A percentile compares a stretch with the other conserved stretches of the same genome.
These are phyloP conservation scores for Moesziomyces parantarcticus DNA, from an alignment of 1,284 basidiomycete species.

Conservation along the genomic window DNA sequence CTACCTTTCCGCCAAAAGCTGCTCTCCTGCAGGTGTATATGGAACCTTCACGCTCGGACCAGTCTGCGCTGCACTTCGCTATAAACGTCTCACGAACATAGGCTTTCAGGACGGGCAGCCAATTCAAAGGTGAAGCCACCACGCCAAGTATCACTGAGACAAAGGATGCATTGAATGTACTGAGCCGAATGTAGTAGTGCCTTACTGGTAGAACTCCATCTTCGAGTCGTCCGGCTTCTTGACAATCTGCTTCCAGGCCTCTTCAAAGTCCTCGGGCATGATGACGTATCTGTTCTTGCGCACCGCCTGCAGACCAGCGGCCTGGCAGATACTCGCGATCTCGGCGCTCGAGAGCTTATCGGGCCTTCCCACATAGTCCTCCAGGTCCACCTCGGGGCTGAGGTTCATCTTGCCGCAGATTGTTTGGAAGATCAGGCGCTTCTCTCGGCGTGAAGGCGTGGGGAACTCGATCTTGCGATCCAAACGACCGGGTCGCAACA, in stretches of 20 bases:
- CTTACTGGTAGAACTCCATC: conserved; percentile 66
- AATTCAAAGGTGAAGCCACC: not conserved
- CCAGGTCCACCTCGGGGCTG: conserved; percentile 95
- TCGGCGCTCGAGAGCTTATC: conserved; percentile 95
- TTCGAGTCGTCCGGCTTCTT: conserved; percentile 65
- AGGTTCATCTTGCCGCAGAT: conserved; percentile 98
- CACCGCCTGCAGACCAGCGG: conserved; percentile 96
- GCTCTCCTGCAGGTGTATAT: too few species aligned
- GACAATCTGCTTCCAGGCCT: conserved; percentile 66
- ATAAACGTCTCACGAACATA: too few species aligned
- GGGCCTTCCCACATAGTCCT: conserved; percentile 97
- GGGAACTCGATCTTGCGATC: conserved; percentile 99
- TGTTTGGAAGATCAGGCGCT: conserved; percentile 98
- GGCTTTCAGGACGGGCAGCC: not conserved
- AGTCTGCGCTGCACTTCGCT: too few species aligned
- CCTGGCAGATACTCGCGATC: conserved; percentile 94
- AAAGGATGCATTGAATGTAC: conserved; percentile 20
- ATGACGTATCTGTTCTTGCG: conserved; percentile 98
- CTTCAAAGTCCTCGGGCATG: conserved; percentile 93
- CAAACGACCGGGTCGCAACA: conserved; percentile 95
- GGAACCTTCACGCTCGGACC: too few species aligned
- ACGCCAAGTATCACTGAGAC: not conserved
- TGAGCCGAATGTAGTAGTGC: not conserved
- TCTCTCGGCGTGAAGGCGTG: conserved; percentile 90
- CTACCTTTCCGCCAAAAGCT: too few species aligned